Evolutionary conservation across 2,329 filamentous ascomycete genomes (phyloP).

Genomic region (Furcasterigmium furcatum): DNA sequence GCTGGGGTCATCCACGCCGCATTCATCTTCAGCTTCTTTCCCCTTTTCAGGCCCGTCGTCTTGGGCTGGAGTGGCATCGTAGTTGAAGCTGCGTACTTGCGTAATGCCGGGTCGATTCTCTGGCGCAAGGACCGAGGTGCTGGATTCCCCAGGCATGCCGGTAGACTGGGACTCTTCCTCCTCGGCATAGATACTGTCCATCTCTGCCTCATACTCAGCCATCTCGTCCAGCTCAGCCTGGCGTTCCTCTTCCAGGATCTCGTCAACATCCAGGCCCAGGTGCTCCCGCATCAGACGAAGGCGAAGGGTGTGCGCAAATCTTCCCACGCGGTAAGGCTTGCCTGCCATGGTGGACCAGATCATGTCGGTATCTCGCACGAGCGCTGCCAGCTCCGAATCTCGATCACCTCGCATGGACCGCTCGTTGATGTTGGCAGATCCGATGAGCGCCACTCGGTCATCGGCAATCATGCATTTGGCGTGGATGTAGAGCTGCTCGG

Average conservation of each 20-base stretch:
- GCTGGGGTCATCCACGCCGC: slow-evolving; percentile 52
- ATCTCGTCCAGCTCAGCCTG: slow-evolving; percentile 62
- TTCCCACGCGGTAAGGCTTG: slow-evolving; percentile 81
- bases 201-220: slow-evolving; percentile 52
- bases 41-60: not conserved
- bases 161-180: slow-evolving; percentile 16
- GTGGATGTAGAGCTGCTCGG: slow-evolving; percentile 97
- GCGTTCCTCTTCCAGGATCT: slow-evolving; percentile 77
- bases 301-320: slow-evolving; percentile 89
- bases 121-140: not conserved
- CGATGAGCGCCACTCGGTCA: slow-evolving; percentile 88
- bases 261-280: slow-evolving; percentile 91
- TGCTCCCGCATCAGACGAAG: slow-evolving; percentile 96
- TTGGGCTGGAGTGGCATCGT: slow-evolving; percentile 53
- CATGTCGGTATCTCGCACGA: slow-evolving; percentile 92
- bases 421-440: slow-evolving; percentile 98
- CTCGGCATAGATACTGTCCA: slow-evolving; percentile 60
- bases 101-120: not conserved
- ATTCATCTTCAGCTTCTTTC: slow-evolving; percentile 29
- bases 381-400: slow-evolving; percentile 87
- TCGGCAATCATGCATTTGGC: slow-evolving; percentile 97
- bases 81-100: slow-evolving; percentile 61
- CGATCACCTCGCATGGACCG: slow-evolving; percentile 89
- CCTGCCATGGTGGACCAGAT: slow-evolving; percentile 90
- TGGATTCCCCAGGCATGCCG: no score